Base-by-base conservation (phyloP, 192 early-diverging fungal species). In the Coemansia asiatica region DNA sequence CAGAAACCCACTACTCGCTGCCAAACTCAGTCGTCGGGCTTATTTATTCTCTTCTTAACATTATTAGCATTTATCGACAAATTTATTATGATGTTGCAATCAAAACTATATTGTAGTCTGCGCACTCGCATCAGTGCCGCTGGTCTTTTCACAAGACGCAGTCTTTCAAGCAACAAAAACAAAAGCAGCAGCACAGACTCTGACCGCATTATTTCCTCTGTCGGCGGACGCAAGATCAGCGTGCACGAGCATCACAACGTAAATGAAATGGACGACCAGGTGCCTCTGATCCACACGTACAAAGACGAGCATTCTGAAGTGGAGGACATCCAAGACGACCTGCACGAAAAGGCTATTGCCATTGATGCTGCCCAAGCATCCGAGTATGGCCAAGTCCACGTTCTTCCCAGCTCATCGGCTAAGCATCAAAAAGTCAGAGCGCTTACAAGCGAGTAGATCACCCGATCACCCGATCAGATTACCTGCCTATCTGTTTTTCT, bases 361-460 rank as follows among this genome's bases (percentile, higher is more conserved):
- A 46, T 22, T n/a, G 46, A 53, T 27, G 76, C 76, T 2, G 70
- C 60, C 18, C 18, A 46, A 2, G 65, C 63, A 4, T 66, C 69
- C 15, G 55, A 56, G 12, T 71, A 35, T 23, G 66, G 65, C 60
- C 25, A 68, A 16, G 48, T 63, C 19, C 66, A 61, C n/a, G 75
- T 77, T 3, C 40, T 60, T 2, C 66, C 66, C 6, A 44, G 66
- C 15, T 29, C 74, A 0, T 28, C 74, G 1, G 6, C 36, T 19
- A 67, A 68, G 4, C 57, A 67, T 35, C 61, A 62, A 25, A 60
- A 50, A 4, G 33, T 77, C 28, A 38, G 19, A 27, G 62, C 67
- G 27, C 56, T 72, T 50, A 56, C 63, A 18, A 35, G 55, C 38
- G 33, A 60, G 2, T 67, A 56, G 29, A 44, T 44, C 40, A 44